Conservation (phyloP, 2,329 filamentous ascomycete genomes). For the Coniochaeta ligniaria region DNA sequence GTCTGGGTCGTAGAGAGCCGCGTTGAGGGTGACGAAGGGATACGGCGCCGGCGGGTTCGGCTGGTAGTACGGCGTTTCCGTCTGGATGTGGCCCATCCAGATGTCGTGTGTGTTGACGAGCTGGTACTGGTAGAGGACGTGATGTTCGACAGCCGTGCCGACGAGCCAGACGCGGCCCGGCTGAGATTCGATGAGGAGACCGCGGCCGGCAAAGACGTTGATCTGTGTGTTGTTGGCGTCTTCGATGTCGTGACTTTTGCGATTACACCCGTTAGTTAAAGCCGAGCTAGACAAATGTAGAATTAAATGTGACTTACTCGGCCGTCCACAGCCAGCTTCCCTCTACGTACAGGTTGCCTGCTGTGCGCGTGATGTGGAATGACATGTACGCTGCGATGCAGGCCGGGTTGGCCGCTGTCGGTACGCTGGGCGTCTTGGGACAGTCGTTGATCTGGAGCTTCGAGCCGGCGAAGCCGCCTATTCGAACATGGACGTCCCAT, state of each 20-base stretch:
- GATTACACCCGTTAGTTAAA: no score
- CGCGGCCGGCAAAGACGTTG: constrained; percentile 41
- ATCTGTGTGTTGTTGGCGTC: constrained; percentile 33
- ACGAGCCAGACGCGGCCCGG: constrained; percentile 50
- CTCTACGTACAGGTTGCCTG: constrained; percentile 33
- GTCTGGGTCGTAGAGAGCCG: constrained; percentile 36
- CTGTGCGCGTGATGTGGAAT: constrained; percentile 31
- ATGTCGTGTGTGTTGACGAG: constrained; percentile 52
- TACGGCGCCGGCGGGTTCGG: constrained; percentile 51
- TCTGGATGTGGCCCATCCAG: constrained; percentile 58
- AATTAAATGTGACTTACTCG: no score
- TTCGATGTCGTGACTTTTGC: constrained; percentile 46
- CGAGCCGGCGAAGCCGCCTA: constrained; percentile 65
- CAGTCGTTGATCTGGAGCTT: constrained; percentile 62
- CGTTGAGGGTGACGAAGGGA: constrained; percentile 41
- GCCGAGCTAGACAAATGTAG: no score
- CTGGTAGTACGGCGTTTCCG: constrained; percentile 67
- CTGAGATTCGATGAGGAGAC: constrained; percentile 37
- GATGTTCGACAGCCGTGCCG: constrained; percentile 60
- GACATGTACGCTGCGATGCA: constrained; percentile 31
- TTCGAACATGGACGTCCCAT: constrained; percentile 72
- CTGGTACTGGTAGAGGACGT: constrained; percentile 62
- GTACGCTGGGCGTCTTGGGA: constrained; percentile 38
- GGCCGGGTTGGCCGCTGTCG: constrained; percentile 15
- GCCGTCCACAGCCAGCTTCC: constrained; percentile 47